phyloP scores from a whole-genome alignment of 345 rosid species.

The Gossypium herbaceum region DNA sequence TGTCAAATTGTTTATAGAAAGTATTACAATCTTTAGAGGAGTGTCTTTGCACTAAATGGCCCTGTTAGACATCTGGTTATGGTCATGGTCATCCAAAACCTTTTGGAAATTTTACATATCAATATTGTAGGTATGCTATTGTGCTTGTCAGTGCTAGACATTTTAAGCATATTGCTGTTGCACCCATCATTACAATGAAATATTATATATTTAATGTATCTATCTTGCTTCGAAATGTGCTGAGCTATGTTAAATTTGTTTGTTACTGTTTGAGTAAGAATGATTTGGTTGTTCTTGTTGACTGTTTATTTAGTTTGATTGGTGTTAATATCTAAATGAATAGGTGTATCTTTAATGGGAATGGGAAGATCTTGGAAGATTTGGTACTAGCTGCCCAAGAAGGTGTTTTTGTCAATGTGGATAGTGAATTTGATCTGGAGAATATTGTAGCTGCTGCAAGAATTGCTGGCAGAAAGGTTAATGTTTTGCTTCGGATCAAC shows the following conservation, averaged over 20 bases:
- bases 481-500: conserved; percentile 91
- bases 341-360: conserved; percentile 96
- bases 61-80: not conserved
- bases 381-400: conserved; percentile 88
- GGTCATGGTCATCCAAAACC: not conserved
- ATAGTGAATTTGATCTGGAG: conserved; percentile 92
- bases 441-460: conserved; percentile 84
- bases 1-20: not conserved
- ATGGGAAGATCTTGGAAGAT: conserved; percentile 88
- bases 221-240: not conserved
- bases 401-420: conserved; percentile 94
- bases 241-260: not conserved
- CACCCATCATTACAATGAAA: not conserved
- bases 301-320: conserved; percentile 4
- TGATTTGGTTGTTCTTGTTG: conserved; percentile 4
- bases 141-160: not conserved
- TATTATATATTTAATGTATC: not conserved
- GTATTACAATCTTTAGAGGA: not conserved
- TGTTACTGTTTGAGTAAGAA: not conserved
- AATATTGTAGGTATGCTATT: not conserved
- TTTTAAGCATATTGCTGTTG: not conserved
- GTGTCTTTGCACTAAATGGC: not conserved
- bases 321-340: conserved; percentile 1
- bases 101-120: not conserved
- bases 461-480: conserved; percentile 79